These are phyloP conservation scores for Fraxinus paxiana DNA, from an alignment of 305 asterid genomes.

Conservation along the genomic window DNA sequence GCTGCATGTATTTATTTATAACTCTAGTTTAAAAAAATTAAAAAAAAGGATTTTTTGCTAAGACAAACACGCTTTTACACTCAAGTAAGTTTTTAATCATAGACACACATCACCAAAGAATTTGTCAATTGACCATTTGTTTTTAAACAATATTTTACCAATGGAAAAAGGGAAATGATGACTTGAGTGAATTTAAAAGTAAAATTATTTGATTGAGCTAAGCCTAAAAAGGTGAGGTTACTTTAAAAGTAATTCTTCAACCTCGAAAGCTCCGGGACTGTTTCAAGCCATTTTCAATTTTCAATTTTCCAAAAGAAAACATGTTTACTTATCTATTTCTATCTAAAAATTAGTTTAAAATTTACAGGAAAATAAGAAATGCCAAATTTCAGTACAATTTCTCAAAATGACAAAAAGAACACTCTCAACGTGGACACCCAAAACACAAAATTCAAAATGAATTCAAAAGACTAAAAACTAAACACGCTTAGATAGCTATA, in stretches of 20 bases:
- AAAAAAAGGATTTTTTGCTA: neutral
- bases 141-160: too few species aligned
- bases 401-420: too few species aligned
- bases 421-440: too few species aligned
- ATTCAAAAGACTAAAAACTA: too few species aligned
- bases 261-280: neutral
- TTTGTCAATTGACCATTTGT: neutral
- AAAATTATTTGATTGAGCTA: neutral
- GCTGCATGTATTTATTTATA: conserved; percentile 31
- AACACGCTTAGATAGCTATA: neutral
- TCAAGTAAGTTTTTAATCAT: neutral
- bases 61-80: neutral
- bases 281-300: too few species aligned
- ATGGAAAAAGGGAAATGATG: neutral
- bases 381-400: too few species aligned
- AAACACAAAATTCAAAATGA: too few species aligned
- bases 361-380: too few species aligned
- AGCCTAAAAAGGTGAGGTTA: neutral
- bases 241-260: neutral
- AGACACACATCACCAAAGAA: neutral
- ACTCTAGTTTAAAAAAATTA: neutral
- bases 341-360: too few species aligned
- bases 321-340: too few species aligned
- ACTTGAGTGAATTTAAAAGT: neutral
- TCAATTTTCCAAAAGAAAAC: too few species aligned